Conservation (phyloP, 2,329 filamentous ascomycete species). For the Alternaria arborescens region DNA sequence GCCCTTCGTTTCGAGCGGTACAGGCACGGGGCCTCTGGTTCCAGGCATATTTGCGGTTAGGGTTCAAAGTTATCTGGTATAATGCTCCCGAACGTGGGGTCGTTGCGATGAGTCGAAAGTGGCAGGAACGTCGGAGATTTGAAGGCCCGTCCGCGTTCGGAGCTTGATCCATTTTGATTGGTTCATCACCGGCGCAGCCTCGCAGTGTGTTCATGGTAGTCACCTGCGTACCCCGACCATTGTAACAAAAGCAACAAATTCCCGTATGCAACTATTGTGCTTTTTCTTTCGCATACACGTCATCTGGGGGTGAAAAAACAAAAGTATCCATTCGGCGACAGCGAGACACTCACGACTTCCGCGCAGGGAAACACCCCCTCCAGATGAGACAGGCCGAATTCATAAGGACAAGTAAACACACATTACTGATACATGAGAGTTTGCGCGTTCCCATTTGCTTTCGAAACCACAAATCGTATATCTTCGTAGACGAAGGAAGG, state of each 20-base stretch:
- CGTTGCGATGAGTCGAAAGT: constrained; percentile 39
- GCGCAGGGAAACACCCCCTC: not conserved
- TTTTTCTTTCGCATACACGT: not conserved
- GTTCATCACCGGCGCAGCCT: constrained; percentile 12
- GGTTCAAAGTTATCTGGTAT: constrained; percentile 15
- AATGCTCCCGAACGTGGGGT: constrained; percentile 32
- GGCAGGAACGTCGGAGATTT: constrained; percentile 31
- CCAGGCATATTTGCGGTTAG: constrained; percentile 52
- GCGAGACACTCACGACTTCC: not conserved
- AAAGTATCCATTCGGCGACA: not conserved
- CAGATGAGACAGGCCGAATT: not conserved
- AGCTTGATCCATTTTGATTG: constrained; percentile 28
- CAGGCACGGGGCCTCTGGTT: constrained; percentile 59
- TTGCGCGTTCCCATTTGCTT: not conserved
- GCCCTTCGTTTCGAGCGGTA: constrained; percentile 50
- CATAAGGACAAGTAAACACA: not conserved
- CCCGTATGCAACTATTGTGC: not conserved
- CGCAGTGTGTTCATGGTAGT: not conserved
- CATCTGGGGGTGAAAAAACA: not conserved
- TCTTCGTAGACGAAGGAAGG: not conserved
- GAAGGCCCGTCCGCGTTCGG: constrained; percentile 29
- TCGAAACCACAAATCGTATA: not conserved
- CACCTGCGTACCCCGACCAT: not conserved
- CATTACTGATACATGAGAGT: not conserved
- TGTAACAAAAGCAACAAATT: not conserved